Evolutionary conservation across 495 filamentous ascomycete genomes (phyloP), one percentile per base, ranked within the genome.

Genomic region (Penicillium turbatum): DNA sequence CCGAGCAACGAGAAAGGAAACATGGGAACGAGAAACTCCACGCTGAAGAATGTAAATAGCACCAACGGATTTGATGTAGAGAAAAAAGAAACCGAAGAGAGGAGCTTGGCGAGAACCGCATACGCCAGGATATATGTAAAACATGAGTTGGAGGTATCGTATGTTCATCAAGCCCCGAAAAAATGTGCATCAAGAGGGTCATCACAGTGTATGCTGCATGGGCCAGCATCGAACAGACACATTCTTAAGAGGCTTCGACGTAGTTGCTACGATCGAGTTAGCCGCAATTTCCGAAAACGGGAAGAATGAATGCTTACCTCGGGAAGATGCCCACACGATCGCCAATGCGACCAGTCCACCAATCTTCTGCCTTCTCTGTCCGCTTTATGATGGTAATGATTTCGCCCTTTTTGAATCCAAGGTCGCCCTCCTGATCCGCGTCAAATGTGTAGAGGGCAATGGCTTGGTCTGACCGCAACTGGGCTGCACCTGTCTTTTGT

Each of bases 371-470:
- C 54, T 87, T 86, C 0, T 98, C 89, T n/a, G 93, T 97, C 66
- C 88, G 87, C 75, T 98, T 97, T 16, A 92, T 70, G 51, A 98
- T 93, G n/a, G 92, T 97, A 57, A 98, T 96, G 44, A 97, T 73
- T 31, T 98, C 93, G 16, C 93, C 93, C 76, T 98, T 97, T 77
- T 95, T 95, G 77, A 97, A 97, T 0, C 85, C 87, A 53, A 98
- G 70, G 66, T 98, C 93, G 19, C 93, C 93, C 0, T 87, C 83
- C 63, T 98, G 92, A 63, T 96, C 92, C 3, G 90, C 84, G 56
- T 97, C 92, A 67, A 97, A 98, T 2, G 88, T 92, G 61, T 86
- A 97, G 50, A 96, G 74, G 1, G 93, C 93, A 40, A 95, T 72
- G 0, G 89, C 95, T 70, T 98, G 89, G 60, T 96, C 88, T 56